Conservation (phyloP, 1,139 yeast genomes). For the Chernovozyma sophiae-reginae region DNA sequence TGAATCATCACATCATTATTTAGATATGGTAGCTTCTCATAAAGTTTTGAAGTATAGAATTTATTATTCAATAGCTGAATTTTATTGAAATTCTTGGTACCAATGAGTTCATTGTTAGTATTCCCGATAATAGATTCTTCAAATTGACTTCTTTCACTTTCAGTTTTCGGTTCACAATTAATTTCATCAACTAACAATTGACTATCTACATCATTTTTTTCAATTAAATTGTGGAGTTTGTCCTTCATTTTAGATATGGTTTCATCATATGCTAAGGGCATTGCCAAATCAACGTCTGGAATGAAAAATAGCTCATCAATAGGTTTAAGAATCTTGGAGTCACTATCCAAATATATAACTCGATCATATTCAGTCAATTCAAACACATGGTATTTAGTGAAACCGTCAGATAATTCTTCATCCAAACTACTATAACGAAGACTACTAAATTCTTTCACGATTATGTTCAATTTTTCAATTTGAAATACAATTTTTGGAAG, state of each 20-base stretch:
- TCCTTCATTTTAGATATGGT: constrained; percentile 1
- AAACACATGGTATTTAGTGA: constrained; percentile 5
- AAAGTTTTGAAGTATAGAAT: neutral
- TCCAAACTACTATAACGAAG: neutral
- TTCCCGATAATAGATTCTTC: neutral
- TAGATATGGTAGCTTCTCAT: constrained; percentile 3
- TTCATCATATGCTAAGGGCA: constrained; percentile 24
- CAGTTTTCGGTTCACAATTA: neutral
- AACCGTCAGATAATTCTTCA: constrained; percentile 1
- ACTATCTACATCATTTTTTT: neutral
- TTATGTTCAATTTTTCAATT: neutral
- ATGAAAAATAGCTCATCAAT: constrained; percentile 47
- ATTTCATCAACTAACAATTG: neutral
- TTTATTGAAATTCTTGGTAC: neutral
- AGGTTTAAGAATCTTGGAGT: constrained; percentile 21
- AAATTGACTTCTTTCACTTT: neutral
- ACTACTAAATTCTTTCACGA: neutral
- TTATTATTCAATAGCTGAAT: neutral
- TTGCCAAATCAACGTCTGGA: constrained; percentile 32
- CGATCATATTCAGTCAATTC: constrained; percentile 28
- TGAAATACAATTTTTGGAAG: neutral
- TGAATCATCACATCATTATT: neutral
- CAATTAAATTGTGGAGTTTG: neutral
- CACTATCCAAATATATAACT: constrained; percentile 40
- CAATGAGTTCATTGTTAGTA: neutral